These are phyloP conservation scores for Agrocybe praecox DNA, from an alignment of 768 basidiomycete species.

Conservation along the genomic window DNA sequence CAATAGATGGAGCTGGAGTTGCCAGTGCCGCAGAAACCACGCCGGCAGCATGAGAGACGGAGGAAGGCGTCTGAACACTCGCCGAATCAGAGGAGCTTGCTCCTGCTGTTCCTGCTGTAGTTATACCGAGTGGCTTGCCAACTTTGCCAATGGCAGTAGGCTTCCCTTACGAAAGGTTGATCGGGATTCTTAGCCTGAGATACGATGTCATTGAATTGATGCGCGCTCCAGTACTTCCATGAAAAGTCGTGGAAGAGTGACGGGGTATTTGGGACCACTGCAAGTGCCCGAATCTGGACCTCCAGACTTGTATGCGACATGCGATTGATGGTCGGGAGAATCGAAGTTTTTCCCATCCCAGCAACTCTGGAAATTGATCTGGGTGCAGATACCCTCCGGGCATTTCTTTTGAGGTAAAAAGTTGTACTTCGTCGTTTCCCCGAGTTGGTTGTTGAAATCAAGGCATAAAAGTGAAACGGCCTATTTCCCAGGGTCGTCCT, in stretches of 20 bases:
- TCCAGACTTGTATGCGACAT: conserved; percentile 47
- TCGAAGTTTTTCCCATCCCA: conserved; percentile 59
- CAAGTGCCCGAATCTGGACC: conserved; percentile 53
- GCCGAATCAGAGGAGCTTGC: background rate
- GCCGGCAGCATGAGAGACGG: too few relatives aligned
- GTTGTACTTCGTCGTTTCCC: conserved; percentile 38
- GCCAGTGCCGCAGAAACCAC: too few relatives aligned
- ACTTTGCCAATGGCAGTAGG: background rate
- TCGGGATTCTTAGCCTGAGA: conserved; percentile 45
- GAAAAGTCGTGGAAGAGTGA: conserved; percentile 51
- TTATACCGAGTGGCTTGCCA: background rate
- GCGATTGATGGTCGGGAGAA: conserved; percentile 53
- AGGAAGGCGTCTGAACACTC: background rate
- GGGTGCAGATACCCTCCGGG: conserved; percentile 50
- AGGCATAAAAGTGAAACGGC: conserved; percentile 51
- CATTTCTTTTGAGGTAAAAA: conserved; percentile 40
- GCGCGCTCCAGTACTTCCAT: conserved; percentile 53
- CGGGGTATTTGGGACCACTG: conserved; percentile 45
- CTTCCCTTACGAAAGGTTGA: conserved; percentile 50
- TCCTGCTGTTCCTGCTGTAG: background rate
- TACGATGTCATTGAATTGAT: conserved; percentile 33
- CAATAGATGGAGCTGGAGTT: too few relatives aligned
- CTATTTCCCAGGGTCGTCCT: conserved; percentile 43
- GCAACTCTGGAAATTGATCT: conserved; percentile 56
- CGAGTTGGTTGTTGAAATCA: conserved; percentile 36